Percentiles rank a stretch among this genome's conserved stretches.
Conservation (phyloP, 2,329 filamentous ascomycete genomes). For the Leptographium lundbergii region DNA sequence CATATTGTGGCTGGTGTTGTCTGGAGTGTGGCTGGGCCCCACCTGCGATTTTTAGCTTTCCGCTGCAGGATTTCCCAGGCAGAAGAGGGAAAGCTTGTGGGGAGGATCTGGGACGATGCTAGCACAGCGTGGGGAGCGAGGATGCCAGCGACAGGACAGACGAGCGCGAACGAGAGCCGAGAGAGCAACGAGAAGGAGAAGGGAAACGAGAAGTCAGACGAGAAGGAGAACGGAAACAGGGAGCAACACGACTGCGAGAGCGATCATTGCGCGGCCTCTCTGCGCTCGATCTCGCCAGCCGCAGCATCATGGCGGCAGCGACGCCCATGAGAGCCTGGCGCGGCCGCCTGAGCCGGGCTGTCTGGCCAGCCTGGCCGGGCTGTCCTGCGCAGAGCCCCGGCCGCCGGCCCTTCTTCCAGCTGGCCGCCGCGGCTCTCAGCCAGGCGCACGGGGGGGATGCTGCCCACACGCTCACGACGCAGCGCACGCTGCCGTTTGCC, state of each 20-base stretch:
- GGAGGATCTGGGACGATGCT: neutral
- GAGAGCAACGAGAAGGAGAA: too few relatives aligned
- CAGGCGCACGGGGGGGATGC: neutral
- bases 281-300: too few relatives aligned
- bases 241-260: too few relatives aligned
- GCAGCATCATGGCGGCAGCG: neutral
- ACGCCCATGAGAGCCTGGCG: neutral
- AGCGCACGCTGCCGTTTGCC: slow-evolving; percentile 65
- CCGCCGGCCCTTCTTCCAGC: slow-evolving; percentile 19
- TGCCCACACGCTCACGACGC: slow-evolving; percentile 55
- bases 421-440: slow-evolving; percentile 11
- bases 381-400: neutral
- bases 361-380: neutral
- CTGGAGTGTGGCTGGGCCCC: neutral
- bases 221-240: too few relatives aligned
- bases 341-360: neutral
- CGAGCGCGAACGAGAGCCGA: neutral
- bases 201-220: too few relatives aligned
- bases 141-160: neutral
- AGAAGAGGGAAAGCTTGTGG: neutral
- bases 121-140: neutral
- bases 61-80: neutral
- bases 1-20: neutral
- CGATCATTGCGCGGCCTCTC: too few relatives aligned
- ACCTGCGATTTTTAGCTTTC: neutral